Evolutionary conservation across 2,329 filamentous ascomycete genomes (phyloP), one percentile per base, ranked within the genome.

Genomic region (Apiospora pterosperma): DNA sequence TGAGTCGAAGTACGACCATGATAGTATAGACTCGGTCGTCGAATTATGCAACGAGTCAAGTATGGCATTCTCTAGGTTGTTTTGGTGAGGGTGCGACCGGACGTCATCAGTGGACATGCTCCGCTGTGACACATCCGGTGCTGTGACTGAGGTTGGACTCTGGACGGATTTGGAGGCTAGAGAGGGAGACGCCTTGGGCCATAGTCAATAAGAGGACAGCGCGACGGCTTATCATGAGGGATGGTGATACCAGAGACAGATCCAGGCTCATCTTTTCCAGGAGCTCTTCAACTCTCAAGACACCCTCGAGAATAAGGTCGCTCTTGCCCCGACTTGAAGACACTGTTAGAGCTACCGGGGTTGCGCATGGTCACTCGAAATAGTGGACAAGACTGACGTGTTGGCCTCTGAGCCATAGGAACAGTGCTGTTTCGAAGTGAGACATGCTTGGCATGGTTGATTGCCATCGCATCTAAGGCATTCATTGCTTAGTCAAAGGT

Each of bases 1-100:
- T 2, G 75, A 72, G 34, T 82, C 77, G 63, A 84, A 84, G 63
- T 83, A 79, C 7, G 80, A 81, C 82, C 82, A 84, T 63, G 81
- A 79, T 0, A 85, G 75, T n/a, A 85, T 77, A 0, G 80, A 82
- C 68, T 84, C 82, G 0, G 82, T 84, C 0, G 81, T 81, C 0
- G 81, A 84, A 0, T 80, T 83, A 69, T 84, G 82, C 75, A 83
- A 80, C 0, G 80, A 81, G 11, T 82, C 81, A 5, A 85, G 72
- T 2, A 82, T 78, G 0, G 82, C 82, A 64, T 84, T 85, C 65
- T 81, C 79, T 38, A 79, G 74, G 65, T 70, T 75, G 66, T 67
- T 71, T 34, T 69, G 69, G 41, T 67, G 69, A 12, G 67, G 68
- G 23, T 64, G 63, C 25, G 64, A 19, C n/a, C 52, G 62, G 16